Evolutionary conservation across 2,329 filamentous ascomycete genomes (phyloP), one percentile per base, ranked within the genome.

Genomic region (Diaporthe citrichinensis): DNA sequence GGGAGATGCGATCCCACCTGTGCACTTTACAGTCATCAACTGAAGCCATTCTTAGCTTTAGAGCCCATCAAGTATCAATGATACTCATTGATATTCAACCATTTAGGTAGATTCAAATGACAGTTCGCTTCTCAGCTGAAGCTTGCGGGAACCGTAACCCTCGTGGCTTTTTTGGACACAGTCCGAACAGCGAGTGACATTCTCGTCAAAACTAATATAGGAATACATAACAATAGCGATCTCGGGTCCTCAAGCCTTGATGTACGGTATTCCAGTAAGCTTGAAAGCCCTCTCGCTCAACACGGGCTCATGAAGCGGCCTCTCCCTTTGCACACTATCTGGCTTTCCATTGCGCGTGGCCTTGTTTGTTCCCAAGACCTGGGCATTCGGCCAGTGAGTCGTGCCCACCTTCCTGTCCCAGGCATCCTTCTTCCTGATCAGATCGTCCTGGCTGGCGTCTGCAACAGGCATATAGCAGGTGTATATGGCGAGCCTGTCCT

Each of bases 211-310:
- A 51, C 1, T 36, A 20, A 25, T 9, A 6, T 51, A 68, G 12
- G 25, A 20, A 5, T 51, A 68, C 20, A 68, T 12, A 39, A 7
- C 20, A 8, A 68, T 7, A 36, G 12, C 10, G 2, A 68, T 36
- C 14, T 8, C n/a, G 20, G 8, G 14, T 44, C 59, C 31, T 68
- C 31, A 76, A 12, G 53, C 76, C 68, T 78, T 76, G 44, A 82
- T 79, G 25, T 88, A 89, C 15, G 87, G 86, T 76, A 88, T 87
- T 3, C 87, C 87, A 2, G 86, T 88, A 71, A 88, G 78, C 78
- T 84, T 86, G 78, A 84, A 87, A 1, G 83, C 84, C 34, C 85
- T 77, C 80, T 87, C 86, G 74, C 80, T 80, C 44, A 88, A 77
- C 31, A 80, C 74, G 0, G 85, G 83, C 75, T 86, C 84, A 61